These are phyloP conservation scores for Sutorius australiensis DNA, from an alignment of 768 basidiomycete species.

Conservation along the genomic window DNA sequence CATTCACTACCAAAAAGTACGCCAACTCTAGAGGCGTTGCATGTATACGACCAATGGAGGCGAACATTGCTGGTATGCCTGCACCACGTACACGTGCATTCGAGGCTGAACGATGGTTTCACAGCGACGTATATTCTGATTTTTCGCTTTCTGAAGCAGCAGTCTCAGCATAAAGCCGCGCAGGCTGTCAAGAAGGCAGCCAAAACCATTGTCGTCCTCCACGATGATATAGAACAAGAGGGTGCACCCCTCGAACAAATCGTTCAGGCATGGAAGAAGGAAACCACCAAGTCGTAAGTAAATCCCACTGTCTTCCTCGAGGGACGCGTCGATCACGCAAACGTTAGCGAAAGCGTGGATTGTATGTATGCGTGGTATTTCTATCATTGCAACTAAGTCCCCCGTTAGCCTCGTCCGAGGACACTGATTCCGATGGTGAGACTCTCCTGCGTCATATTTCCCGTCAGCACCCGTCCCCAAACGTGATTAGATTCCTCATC, in stretches of 20 bases:
- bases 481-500: constrained; percentile 16
- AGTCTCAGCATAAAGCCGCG: constrained; percentile 67
- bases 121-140: constrained; percentile 75
- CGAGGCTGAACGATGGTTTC: constrained; percentile 3
- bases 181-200: constrained; percentile 71
- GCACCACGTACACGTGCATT: constrained; percentile 1
- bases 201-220: constrained; percentile 55
- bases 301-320: neutral
- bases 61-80: constrained; percentile 49
- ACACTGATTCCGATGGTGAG: constrained; percentile 24
- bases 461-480: neutral
- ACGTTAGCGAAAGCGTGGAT: constrained; percentile 12
- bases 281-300: constrained; percentile 31
- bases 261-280: constrained; percentile 58
- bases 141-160: constrained; percentile 65
- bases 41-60: constrained; percentile 38
- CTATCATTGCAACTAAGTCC: constrained; percentile 5
- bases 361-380: constrained; percentile 21
- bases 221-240: constrained; percentile 46
- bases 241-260: constrained; percentile 63
- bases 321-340: constrained; percentile 5
- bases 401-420: constrained; percentile 21
- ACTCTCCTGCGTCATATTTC: neutral
- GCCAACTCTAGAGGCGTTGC: neutral
- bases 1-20: neutral